A percentile compares a stretch with the other conserved stretches of the same genome.
These are phyloP conservation scores for Fusarium buxicola DNA, from an alignment of 2,329 filamentous ascomycete species.

Conservation along the genomic window DNA sequence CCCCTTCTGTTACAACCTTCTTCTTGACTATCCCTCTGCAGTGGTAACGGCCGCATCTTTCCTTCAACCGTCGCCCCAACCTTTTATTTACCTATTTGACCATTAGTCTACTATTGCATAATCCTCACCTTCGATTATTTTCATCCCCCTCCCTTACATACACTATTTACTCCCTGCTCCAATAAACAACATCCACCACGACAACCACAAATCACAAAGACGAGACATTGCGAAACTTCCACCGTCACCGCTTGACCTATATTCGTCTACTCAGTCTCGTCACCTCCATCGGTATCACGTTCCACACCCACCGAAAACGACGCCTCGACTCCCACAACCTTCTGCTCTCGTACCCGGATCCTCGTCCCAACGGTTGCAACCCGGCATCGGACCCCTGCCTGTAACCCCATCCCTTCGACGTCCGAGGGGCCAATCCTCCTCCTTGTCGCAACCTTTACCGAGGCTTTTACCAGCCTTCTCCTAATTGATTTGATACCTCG, in stretches of 20 bases:
- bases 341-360: conserved; percentile 27
- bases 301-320: conserved; percentile 13
- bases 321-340: conserved; percentile 22
- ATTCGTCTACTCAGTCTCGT: conserved; percentile 34
- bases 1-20: neutral
- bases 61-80: conserved; percentile 20
- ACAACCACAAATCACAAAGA: conserved; percentile 4
- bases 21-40: conserved; percentile 8
- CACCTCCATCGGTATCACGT: conserved; percentile 22
- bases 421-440: conserved; percentile 29
- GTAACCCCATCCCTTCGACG: conserved; percentile 34
- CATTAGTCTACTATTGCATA: conserved; percentile 11
- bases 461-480: conserved; percentile 18
- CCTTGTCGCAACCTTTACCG: conserved; percentile 15
- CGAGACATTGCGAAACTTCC: conserved; percentile 7
- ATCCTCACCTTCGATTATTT: conserved; percentile 1
- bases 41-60: conserved; percentile 16
- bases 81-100: conserved; percentile 15
- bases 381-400: conserved; percentile 40
- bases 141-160: neutral
- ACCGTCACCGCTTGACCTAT: conserved; percentile 17
- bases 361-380: conserved; percentile 19
- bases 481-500: neutral
- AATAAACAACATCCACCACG: conserved; percentile 27
- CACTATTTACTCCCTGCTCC: neutral